Percentiles rank a stretch among this genome's conserved stretches.
These are phyloP conservation scores for Sporobolomyces pararoseus DNA, from an alignment of 768 basidiomycete genomes.

Conservation along the genomic window DNA sequence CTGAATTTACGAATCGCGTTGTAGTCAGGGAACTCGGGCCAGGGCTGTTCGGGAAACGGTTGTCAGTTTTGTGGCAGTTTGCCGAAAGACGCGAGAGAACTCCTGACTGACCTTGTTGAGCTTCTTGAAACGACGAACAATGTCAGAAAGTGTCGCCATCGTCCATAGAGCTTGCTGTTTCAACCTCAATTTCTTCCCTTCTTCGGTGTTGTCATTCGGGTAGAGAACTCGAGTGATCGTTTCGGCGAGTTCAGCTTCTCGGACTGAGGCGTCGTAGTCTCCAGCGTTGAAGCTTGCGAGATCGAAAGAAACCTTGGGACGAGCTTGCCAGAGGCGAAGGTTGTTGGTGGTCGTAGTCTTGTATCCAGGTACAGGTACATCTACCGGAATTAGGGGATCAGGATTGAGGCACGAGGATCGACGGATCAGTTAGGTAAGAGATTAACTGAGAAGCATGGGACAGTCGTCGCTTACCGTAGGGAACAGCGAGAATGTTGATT, in stretches of 20 bases:
- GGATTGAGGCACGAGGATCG: too few species aligned
- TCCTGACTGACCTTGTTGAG: slow-evolving; percentile 52
- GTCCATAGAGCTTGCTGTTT: slow-evolving; percentile 87
- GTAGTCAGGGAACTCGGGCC: slow-evolving; percentile 73
- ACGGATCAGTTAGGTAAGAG: too few species aligned
- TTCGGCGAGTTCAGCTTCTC: slow-evolving; percentile 80
- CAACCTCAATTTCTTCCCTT: slow-evolving; percentile 59
- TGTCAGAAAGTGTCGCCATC: slow-evolving; percentile 64
- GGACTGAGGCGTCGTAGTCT: slow-evolving; percentile 84
- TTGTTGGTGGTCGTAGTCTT: slow-evolving; percentile 84
- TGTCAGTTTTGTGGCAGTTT: too few species aligned
- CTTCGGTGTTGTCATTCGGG: slow-evolving; percentile 68
- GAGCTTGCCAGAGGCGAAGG: slow-evolving; percentile 54
- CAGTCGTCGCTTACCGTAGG: slow-evolving; percentile 59
- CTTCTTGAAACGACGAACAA: slow-evolving; percentile 88
- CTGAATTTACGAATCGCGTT: slow-evolving; percentile 51
- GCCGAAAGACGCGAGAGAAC: too few species aligned
- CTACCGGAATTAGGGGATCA: too few species aligned
- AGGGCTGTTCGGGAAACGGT: too few species aligned
- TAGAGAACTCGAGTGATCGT: slow-evolving; percentile 90
- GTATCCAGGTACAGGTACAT: slow-evolving; percentile 83
- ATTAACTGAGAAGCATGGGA: too few species aligned
- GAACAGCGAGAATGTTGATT: slow-evolving; percentile 86
- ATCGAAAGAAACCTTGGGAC: slow-evolving; percentile 86
- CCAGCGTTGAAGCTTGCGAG: slow-evolving; percentile 94